Evolutionary conservation across 805 yeast genomes (phyloP).

Genomic region (Saccharomycopsis vini): DNA sequence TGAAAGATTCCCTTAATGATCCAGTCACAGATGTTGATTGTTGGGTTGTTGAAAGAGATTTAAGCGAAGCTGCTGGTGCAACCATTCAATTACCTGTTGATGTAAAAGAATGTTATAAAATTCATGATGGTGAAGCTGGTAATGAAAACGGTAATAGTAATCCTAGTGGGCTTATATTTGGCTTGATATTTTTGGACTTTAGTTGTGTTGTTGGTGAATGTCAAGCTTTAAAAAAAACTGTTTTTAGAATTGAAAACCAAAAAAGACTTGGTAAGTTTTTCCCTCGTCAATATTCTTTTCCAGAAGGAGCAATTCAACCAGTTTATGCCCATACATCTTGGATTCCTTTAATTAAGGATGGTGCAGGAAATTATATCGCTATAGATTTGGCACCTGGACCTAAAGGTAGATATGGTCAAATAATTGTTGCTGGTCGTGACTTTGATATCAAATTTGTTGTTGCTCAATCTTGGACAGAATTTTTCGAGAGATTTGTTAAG

Average conservation of each 20-base stretch:
- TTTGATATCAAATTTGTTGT: constrained; percentile 83
- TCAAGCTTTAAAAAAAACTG: constrained; percentile 75
- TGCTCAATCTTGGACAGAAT: constrained; percentile 86
- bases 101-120: constrained; percentile 66
- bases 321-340: constrained; percentile 82
- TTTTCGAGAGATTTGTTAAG: constrained; percentile 70
- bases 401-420: constrained; percentile 80
- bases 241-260: constrained; percentile 31
- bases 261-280: constrained; percentile 20
- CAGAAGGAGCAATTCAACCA: constrained; percentile 64
- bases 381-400: constrained; percentile 81
- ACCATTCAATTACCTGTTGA: constrained; percentile 71
- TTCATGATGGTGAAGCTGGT: constrained; percentile 97
- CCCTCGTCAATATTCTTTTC: constrained; percentile 52
- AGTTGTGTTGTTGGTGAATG: constrained; percentile 78
- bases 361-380: constrained; percentile 86
- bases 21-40: constrained; percentile 79
- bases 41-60: constrained; percentile 74
- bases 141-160: constrained; percentile 66
- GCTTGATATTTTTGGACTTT: constrained; percentile 69
- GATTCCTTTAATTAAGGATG: constrained; percentile 88
- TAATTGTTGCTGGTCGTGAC: constrained; percentile 88
- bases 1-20: constrained; percentile 66
- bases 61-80: no score
- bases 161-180: constrained; percentile 65